Evolutionary conservation across 169 alveolate species (phyloP), one percentile per base, ranked within the genome.

Genomic region (Eimeria falciformis): DNA sequence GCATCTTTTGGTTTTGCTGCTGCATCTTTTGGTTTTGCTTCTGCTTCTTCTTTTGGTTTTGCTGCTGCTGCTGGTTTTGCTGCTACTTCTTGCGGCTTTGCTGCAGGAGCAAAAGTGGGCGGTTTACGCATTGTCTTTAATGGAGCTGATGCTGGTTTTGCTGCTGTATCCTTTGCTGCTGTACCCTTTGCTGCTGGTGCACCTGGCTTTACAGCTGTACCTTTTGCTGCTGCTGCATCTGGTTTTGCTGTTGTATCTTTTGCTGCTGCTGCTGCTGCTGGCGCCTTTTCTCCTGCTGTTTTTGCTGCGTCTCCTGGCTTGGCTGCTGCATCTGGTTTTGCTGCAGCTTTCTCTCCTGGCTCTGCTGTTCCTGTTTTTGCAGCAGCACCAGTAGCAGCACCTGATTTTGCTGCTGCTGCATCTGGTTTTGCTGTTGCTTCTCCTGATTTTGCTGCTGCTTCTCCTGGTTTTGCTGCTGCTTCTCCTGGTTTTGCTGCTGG

Each of bases 391-490:
- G 71, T 27, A 21, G 71, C 9, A 9, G 9, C 71, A 7, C 5
- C 21, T 9, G 71, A 27, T 21, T 21, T 58, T 14, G 25, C 7
- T 5, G 71, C 71, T 11, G 71, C 71, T 5, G 27, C 71, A 58
- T 58, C 27, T 11, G 71, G 25, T 9, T 21, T 58, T 58, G 71
- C 11, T 58, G 71, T 21, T n/a, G 5, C 14, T 14, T 7, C 62
- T 11, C 14, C 62, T 7, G 62, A 7, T 14, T 50, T 50, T 50
- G 62, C 62, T 50, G 7, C 71, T 58, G 71, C 18, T 14, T 14
- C 71, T 5, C 33, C 71, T 14, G 71, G 71, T 58, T 9, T n/a
- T 58, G 71, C 71, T 58, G 71, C 71, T 58, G 71, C 71, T 58
- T 14, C 71, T 14, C 33, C 9, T n/a, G 9, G 9, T 58, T 14